Evolutionary conservation across 106 monocot species (phyloP).

Genomic region (Vanilla planifolia): DNA sequence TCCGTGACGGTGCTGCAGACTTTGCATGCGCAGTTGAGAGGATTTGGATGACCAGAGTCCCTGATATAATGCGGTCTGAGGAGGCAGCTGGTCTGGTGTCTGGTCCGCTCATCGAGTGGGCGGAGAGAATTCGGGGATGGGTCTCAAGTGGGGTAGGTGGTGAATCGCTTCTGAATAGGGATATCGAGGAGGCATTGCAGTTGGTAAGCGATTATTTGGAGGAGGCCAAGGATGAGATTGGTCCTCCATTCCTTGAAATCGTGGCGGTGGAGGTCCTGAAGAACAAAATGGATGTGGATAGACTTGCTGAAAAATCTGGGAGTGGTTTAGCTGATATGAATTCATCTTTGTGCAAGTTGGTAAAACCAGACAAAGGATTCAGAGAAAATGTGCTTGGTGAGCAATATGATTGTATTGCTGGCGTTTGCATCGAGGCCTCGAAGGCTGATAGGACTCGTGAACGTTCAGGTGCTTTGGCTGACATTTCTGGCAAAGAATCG

Average conservation of each 20-base stretch:
- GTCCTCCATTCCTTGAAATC: conserved; percentile 31
- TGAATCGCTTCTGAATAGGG: conserved; percentile 1
- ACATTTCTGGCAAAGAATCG: too few relatives aligned
- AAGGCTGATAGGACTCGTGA: too few relatives aligned
- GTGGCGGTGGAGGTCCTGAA: not conserved
- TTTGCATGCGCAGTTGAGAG: conserved; percentile 11
- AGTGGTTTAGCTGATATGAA: too few relatives aligned
- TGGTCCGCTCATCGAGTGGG: not conserved
- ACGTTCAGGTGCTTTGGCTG: too few relatives aligned
- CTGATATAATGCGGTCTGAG: conserved; percentile 18
- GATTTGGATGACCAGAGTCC: conserved; percentile 24
- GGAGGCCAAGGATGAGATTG: conserved; percentile 19
- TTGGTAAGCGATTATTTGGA: conserved; percentile 13
- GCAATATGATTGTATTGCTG: too few relatives aligned
- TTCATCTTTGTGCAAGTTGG: too few relatives aligned
- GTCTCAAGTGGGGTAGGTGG: not conserved
- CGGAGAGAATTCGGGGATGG: conserved; percentile 15
- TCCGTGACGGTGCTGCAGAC: not conserved
- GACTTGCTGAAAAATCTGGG: too few relatives aligned
- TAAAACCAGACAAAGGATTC: too few relatives aligned
- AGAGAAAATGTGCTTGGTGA: too few relatives aligned
- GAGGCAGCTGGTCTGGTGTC: conserved; percentile 1
- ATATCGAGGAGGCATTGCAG: conserved; percentile 16
- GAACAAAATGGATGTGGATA: not conserved
- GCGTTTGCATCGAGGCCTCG: too few relatives aligned